These are phyloP conservation scores for Microbotryum silenes-acaulis DNA, from an alignment of 1,284 basidiomycete genomes.

Conservation along the genomic window DNA sequence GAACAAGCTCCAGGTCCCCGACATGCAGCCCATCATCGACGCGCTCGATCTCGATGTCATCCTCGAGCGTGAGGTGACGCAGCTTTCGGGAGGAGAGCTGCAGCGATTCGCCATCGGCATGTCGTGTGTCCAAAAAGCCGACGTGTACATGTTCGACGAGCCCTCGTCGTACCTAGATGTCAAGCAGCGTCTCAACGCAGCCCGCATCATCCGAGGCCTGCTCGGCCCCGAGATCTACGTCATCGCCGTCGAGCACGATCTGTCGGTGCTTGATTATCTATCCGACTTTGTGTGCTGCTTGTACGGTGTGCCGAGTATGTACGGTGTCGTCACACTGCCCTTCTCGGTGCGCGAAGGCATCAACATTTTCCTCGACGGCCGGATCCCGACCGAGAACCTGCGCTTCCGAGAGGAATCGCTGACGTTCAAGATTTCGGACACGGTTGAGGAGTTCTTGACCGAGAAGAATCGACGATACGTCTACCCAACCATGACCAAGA, in stretches of 20 bases:
- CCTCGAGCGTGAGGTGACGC: slow-evolving; percentile 68
- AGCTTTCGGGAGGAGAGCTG: slow-evolving; percentile 89
- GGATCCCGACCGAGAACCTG: slow-evolving; percentile 95
- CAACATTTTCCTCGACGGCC: slow-evolving; percentile 96
- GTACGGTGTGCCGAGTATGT: slow-evolving; percentile 93
- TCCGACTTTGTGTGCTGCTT: slow-evolving; percentile 95
- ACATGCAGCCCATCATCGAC: slow-evolving; percentile 70
- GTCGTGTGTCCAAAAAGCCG: slow-evolving; percentile 83
- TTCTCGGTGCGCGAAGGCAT: slow-evolving; percentile 96
- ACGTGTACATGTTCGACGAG: slow-evolving; percentile 98
- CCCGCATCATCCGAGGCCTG: slow-evolving; percentile 84
- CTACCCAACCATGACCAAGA: slow-evolving; percentile 93
- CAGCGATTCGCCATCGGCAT: slow-evolving; percentile 93
- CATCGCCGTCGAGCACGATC: slow-evolving; percentile 93
- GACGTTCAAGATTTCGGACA: slow-evolving; percentile 93
- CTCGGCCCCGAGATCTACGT: slow-evolving; percentile 77
- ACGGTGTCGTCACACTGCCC: slow-evolving; percentile 96
- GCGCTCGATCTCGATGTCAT: slow-evolving; percentile 80
- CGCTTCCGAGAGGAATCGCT: slow-evolving; percentile 91
- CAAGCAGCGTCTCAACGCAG: slow-evolving; percentile 86
- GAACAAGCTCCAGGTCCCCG: slow-evolving; percentile 69
- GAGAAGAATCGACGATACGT: slow-evolving; percentile 78
- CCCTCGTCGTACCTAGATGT: slow-evolving; percentile 95
- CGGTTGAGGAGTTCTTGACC: slow-evolving; percentile 71
- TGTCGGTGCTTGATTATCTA: slow-evolving; percentile 91